These are phyloP conservation scores for Chionographis japonica DNA, from an alignment of 106 monocot species.

Conservation along the genomic window DNA sequence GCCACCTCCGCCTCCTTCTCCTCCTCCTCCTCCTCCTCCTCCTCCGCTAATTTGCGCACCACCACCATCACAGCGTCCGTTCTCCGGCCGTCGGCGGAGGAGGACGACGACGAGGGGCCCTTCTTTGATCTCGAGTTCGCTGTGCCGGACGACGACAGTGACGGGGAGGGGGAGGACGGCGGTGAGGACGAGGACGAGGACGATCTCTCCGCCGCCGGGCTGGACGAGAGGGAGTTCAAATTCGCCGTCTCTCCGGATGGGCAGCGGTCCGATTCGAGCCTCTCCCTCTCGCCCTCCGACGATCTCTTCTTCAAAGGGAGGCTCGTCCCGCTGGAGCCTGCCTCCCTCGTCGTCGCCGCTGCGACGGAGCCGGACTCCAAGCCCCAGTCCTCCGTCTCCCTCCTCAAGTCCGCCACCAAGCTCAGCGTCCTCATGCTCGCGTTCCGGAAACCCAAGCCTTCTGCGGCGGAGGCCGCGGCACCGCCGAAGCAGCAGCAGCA, in stretches of 20 bases:
- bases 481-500: slow-evolving; percentile 2
- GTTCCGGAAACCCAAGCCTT: slow-evolving; percentile 16
- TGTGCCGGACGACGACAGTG: slow-evolving; percentile 10
- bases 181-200: background rate
- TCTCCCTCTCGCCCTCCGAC: slow-evolving; percentile 28
- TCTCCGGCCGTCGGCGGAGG: slow-evolving; percentile 2
- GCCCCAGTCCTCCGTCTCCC: slow-evolving; percentile 27
- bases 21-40: background rate
- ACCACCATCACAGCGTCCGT: slow-evolving; percentile 3
- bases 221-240: slow-evolving; percentile 23
- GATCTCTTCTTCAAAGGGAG: slow-evolving; percentile 49
- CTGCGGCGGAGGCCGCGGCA: background rate
- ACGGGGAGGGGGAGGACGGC: background rate
- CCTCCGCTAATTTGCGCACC: background rate
- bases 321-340: slow-evolving; percentile 33
- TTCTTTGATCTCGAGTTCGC: slow-evolving; percentile 72
- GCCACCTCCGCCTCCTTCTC: background rate
- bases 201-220: background rate
- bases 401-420: slow-evolving; percentile 42
- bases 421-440: slow-evolving; percentile 31
- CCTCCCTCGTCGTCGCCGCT: slow-evolving; percentile 7
- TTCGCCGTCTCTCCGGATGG: slow-evolving; percentile 17
- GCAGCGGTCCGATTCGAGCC: background rate
- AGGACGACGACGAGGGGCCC: slow-evolving; percentile 42
- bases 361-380: slow-evolving; percentile 10